These are phyloP conservation scores for Trametes cingulata DNA, from an alignment of 768 basidiomycete genomes.

Conservation along the genomic window DNA sequence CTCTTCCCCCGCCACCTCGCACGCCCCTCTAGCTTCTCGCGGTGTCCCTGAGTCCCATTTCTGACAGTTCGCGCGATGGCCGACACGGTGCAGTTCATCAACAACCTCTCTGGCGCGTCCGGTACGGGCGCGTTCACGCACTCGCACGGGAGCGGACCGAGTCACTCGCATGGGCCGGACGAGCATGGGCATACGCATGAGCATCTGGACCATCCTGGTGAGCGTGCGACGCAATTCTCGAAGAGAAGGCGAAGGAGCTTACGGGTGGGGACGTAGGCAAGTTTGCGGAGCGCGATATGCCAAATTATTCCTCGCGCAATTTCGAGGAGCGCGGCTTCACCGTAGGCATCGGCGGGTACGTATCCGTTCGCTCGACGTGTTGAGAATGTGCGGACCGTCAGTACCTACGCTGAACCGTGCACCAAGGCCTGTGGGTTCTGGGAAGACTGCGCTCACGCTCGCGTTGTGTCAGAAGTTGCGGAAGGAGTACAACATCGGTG, in stretches of 20 bases:
- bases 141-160: slow-evolving; percentile 38
- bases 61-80: slow-evolving; percentile 6
- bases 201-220: slow-evolving; percentile 86
- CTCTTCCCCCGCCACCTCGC: too few relatives aligned
- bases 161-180: slow-evolving; percentile 54
- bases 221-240: not conserved
- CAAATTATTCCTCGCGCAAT: slow-evolving; percentile 80
- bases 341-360: slow-evolving; percentile 95
- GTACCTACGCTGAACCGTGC: not conserved
- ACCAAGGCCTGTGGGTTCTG: slow-evolving; percentile 91
- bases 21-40: too few relatives aligned
- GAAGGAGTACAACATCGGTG: slow-evolving; percentile 88
- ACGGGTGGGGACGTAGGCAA: slow-evolving; percentile 57
- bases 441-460: slow-evolving; percentile 93
- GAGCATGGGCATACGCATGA: slow-evolving; percentile 98
- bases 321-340: slow-evolving; percentile 95
- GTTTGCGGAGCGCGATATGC: slow-evolving; percentile 89
- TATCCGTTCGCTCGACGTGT: slow-evolving; percentile 5
- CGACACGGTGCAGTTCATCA: slow-evolving; percentile 65
- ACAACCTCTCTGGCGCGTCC: slow-evolving; percentile 51
- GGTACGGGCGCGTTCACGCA: slow-evolving; percentile 45
- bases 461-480: slow-evolving; percentile 84
- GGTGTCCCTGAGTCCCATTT: too few relatives aligned
- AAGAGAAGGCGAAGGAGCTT: not conserved
- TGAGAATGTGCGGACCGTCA: too few relatives aligned